Conservation (phyloP, 1,284 basidiomycete genomes). For the Athelia psychrophila region DNA sequence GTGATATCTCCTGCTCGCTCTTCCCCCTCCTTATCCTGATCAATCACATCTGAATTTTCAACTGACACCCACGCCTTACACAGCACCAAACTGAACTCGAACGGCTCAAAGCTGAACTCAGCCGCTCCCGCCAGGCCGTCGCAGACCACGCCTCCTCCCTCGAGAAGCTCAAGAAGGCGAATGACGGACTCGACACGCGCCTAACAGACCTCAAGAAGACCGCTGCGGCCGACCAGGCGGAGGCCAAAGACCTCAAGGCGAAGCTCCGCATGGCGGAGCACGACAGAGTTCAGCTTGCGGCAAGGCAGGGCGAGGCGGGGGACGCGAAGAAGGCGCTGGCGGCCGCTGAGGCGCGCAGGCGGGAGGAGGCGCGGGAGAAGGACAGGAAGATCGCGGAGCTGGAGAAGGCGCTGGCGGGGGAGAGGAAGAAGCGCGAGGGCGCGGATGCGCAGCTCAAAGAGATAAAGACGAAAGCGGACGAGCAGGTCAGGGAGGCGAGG, state of each 20-base stretch:
- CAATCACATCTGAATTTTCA: constrained; percentile 1
- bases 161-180: constrained; percentile 64
- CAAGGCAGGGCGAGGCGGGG: constrained; percentile 48
- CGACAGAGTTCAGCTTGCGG: constrained; percentile 47
- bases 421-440: constrained; percentile 48
- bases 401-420: constrained; percentile 46
- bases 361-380: constrained; percentile 50
- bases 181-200: constrained; percentile 48
- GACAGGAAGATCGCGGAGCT: constrained; percentile 56
- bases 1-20: too few species aligned
- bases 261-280: constrained; percentile 62
- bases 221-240: constrained; percentile 46
- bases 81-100: constrained; percentile 63
- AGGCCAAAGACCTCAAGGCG: constrained; percentile 58
- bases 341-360: constrained; percentile 44
- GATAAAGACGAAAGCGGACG: constrained; percentile 38
- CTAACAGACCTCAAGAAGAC: constrained; percentile 58
- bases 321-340: constrained; percentile 54
- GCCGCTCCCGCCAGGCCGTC: constrained; percentile 42
- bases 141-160: constrained; percentile 52
- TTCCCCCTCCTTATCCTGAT: constrained; percentile 1
- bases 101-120: constrained; percentile 53
- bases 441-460: constrained; percentile 44
- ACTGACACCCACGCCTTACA: too few species aligned
- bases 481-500: constrained; percentile 35